phyloP scores from a whole-genome alignment of 2,329 filamentous ascomycete species.

The Metarhizium rileyi region DNA sequence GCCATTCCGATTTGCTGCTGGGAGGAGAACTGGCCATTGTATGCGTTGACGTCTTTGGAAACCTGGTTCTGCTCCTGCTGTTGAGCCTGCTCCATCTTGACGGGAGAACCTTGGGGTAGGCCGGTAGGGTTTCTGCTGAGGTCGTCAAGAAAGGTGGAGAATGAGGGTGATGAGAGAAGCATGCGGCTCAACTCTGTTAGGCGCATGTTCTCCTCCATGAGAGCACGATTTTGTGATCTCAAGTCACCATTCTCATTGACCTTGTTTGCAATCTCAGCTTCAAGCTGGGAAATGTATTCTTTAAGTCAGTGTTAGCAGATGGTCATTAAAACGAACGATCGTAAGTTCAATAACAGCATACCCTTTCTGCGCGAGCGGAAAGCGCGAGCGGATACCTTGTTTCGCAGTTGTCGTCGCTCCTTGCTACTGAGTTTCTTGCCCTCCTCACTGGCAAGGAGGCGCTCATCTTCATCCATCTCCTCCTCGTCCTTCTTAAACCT shows the following conservation, averaged over 20 bases:
- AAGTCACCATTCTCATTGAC: constrained; percentile 76
- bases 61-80: constrained; percentile 36
- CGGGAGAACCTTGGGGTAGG: constrained; percentile 26
- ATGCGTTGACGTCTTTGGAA: constrained; percentile 59
- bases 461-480: constrained; percentile 97
- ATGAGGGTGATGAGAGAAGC: constrained; percentile 70
- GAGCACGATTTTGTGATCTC: constrained; percentile 67
- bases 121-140: constrained; percentile 50
- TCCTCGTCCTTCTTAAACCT: constrained; percentile 87
- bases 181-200: constrained; percentile 70
- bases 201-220: constrained; percentile 78
- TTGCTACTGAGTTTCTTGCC: constrained; percentile 99
- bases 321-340: not conserved
- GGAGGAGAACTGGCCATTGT: constrained; percentile 42
- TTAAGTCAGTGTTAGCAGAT: constrained; percentile 1
- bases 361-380: constrained; percentile 98
- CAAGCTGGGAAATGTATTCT: constrained; percentile 97
- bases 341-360: constrained; percentile 36
- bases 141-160: constrained; percentile 69
- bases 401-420: constrained; percentile 90
- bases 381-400: constrained; percentile 95
- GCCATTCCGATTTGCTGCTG: constrained; percentile 68
- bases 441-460: constrained; percentile 87
- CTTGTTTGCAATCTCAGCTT: constrained; percentile 77
- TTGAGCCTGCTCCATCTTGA: constrained; percentile 27